phyloP scores from a whole-genome alignment of 768 basidiomycete genomes.

The Boletus huronensis region DNA sequence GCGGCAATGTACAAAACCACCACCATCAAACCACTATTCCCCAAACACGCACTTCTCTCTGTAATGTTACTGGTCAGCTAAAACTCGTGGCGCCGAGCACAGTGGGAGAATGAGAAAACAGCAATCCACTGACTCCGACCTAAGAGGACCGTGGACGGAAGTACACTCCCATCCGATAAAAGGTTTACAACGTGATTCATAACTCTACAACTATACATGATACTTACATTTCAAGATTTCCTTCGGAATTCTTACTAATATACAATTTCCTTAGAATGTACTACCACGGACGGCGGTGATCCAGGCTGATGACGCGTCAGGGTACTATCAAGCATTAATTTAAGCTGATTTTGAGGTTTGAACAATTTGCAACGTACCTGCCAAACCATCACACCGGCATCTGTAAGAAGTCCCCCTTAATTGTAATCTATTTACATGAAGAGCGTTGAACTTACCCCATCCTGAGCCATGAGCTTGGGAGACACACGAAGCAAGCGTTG shows the following conservation, averaged over 20 bases:
- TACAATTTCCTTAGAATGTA: neutral
- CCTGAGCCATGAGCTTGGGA: conserved; percentile 40
- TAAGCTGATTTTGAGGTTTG: neutral
- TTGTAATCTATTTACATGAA: neutral
- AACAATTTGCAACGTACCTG: conserved; percentile 22
- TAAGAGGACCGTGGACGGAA: neutral
- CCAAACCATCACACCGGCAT: conserved; percentile 39
- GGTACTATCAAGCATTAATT: conserved; percentile 25
- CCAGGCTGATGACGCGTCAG: conserved; percentile 37
- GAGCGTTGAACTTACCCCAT: conserved; percentile 9
- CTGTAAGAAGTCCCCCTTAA: conserved; percentile 20
- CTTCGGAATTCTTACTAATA: neutral
- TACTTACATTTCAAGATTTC: neutral
- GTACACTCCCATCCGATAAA: neutral
- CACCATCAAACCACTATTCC: neutral
- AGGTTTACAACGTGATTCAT: neutral
- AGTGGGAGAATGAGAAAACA: neutral
- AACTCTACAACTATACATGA: neutral
- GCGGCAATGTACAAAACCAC: neutral
- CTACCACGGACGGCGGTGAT: conserved; percentile 23
- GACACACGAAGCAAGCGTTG: conserved; percentile 56
- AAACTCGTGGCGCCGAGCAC: neutral
- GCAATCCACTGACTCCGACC: neutral
- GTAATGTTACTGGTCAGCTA: neutral
- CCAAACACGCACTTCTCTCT: neutral